Evolutionary conservation across 495 filamentous ascomycete genomes (phyloP).

Genomic region (Trypethelium eluteriae): DNA sequence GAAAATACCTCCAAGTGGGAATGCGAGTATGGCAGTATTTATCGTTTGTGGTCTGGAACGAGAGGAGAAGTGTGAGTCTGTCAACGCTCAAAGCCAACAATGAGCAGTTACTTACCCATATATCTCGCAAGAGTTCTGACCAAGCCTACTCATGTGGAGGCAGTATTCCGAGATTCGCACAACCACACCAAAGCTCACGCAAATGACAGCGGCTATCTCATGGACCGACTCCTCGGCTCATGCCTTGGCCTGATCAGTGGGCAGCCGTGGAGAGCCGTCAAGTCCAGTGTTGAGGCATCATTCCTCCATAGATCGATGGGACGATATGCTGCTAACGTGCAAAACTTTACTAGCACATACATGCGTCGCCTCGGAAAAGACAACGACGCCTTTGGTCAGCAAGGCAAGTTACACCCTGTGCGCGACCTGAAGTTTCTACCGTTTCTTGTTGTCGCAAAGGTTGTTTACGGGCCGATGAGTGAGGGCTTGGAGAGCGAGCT

Average conservation of each 20-base stretch:
- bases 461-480: neutral
- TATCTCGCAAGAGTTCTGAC: neutral
- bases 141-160: neutral
- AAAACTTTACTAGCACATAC: no score
- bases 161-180: neutral
- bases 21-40: neutral
- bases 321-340: no score
- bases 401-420: neutral
- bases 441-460: neutral
- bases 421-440: neutral
- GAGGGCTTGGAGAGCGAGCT: neutral
- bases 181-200: constrained; percentile 4
- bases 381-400: no score
- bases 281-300: neutral
- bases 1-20: neutral
- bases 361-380: no score
- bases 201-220: constrained; percentile 27
- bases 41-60: neutral
- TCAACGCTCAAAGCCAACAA: neutral
- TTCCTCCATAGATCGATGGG: no score
- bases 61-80: neutral
- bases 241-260: constrained; percentile 37
- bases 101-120: no score
- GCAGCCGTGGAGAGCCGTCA: constrained; percentile 22
- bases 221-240: constrained; percentile 36